Evolutionary conservation across 352 stramenopile genomes (phyloP).

Genomic region (Ophiocytium majus): DNA sequence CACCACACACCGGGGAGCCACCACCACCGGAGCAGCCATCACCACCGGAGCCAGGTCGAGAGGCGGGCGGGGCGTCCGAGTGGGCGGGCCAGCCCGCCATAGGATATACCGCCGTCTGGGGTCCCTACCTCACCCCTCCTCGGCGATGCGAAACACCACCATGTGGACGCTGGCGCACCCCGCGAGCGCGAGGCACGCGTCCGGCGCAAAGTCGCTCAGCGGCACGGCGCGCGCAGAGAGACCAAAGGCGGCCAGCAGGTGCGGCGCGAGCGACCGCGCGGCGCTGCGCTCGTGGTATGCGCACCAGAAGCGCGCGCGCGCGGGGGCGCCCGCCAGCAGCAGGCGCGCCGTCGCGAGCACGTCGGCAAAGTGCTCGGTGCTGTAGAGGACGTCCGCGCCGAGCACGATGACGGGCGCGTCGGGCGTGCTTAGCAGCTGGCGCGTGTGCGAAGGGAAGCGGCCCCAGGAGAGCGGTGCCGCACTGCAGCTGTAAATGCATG

Average conservation of each 20-base stretch:
- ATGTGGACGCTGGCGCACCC: background rate
- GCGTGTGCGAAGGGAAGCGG: background rate
- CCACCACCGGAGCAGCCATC: too few relatives aligned
- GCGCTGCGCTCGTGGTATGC: constrained; percentile 48
- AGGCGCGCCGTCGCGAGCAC: constrained; percentile 42
- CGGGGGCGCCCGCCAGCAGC: constrained; percentile 27
- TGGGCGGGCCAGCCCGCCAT: too few relatives aligned
- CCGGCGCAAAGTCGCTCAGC: background rate
- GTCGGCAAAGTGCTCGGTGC: constrained; percentile 44
- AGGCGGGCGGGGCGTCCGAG: too few relatives aligned
- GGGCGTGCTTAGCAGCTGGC: background rate
- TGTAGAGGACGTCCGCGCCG: constrained; percentile 51
- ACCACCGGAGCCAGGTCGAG: too few relatives aligned
- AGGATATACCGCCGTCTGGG: too few relatives aligned
- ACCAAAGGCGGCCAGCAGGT: constrained; percentile 36
- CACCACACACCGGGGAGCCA: too few relatives aligned
- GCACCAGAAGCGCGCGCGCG: constrained; percentile 14
- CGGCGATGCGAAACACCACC: too few relatives aligned
- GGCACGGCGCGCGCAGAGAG: background rate
- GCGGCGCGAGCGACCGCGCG: constrained; percentile 27
- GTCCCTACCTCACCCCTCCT: too few relatives aligned
- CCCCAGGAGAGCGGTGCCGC: background rate
- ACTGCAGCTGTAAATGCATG: background rate
- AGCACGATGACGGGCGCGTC: constrained; percentile 26
- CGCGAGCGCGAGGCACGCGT: background rate